These are phyloP conservation scores for Pseudognaphalium luteoalbum DNA, from an alignment of 129 eudicot genomes.

Conservation along the genomic window DNA sequence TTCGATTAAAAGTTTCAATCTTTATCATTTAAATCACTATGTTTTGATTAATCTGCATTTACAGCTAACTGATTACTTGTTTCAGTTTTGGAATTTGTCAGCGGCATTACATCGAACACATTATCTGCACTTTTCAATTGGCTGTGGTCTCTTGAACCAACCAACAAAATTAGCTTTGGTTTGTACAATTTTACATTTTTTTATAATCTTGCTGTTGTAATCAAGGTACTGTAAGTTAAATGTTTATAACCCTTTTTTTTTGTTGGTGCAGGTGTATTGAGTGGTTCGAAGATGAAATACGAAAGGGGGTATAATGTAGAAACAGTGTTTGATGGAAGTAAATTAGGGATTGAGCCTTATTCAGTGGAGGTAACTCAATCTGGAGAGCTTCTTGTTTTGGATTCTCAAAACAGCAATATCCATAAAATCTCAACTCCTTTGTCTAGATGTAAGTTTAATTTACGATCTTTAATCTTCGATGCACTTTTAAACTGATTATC, in stretches of 20 bases:
- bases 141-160: conserved; percentile 81
- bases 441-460: conserved; percentile 68
- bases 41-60: neutral
- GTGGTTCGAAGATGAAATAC: conserved; percentile 89
- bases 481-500: neutral
- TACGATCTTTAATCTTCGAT: neutral
- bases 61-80: neutral
- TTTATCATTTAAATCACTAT: neutral
- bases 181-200: conserved; percentile 18
- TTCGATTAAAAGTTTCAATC: neutral
- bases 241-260: neutral
- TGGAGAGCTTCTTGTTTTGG: conserved; percentile 76
- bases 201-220: neutral
- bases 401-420: conserved; percentile 83
- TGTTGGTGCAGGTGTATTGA: conserved; percentile 49
- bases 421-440: conserved; percentile 78
- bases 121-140: conserved; percentile 70
- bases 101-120: conserved; percentile 75
- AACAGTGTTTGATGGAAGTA: conserved; percentile 92
- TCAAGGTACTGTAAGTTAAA: neutral
- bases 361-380: conserved; percentile 64
- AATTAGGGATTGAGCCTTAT: conserved; percentile 90
- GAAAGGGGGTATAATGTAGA: conserved; percentile 90
- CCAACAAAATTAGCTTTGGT: conserved; percentile 47
- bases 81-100: conserved; percentile 54